Conservation (phyloP, 2,329 filamentous ascomycete species). For the Ilyonectria sp. region DNA sequence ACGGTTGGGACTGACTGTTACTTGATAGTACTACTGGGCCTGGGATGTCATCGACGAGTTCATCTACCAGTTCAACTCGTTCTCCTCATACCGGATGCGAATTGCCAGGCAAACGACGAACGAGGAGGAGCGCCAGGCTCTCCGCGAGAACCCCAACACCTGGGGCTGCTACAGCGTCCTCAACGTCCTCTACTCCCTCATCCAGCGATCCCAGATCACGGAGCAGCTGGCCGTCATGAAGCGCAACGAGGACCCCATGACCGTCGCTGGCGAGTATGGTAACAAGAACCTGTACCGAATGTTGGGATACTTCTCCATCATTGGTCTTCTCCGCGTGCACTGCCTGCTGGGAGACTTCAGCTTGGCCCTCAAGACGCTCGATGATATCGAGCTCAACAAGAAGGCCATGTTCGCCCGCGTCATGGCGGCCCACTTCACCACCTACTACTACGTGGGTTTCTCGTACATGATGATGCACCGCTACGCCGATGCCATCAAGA, state of each 20-base stretch:
- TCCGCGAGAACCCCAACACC: conserved; percentile 97
- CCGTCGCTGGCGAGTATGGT: conserved; percentile 95
- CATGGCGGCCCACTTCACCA: conserved; percentile 99
- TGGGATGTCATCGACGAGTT: conserved; percentile 99
- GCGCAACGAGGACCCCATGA: conserved; percentile 89
- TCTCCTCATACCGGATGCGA: conserved; percentile 96
- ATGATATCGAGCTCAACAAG: conserved; percentile 99
- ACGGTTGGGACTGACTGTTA: conserved; percentile 38
- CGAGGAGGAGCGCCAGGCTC: conserved; percentile 91
- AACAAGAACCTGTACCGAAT: conserved; percentile 96
- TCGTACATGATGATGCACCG: conserved; percentile 99
- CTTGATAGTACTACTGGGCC: conserved; percentile 92
- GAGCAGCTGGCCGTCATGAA: conserved; percentile 97
- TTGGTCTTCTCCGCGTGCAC: conserved; percentile 95
- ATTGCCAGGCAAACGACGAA: conserved; percentile 87
- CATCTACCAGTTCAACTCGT: conserved; percentile 99
- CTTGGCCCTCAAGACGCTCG: conserved; percentile 97
- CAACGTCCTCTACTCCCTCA: conserved; percentile 99
- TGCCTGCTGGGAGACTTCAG: conserved; percentile 97
- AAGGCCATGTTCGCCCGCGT: conserved; percentile 99
- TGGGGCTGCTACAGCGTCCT: conserved; percentile 99
- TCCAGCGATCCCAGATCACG: conserved; percentile 97
- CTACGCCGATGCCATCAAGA: conserved; percentile 98
- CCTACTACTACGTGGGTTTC: conserved; percentile 99
- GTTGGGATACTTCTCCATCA: conserved; percentile 99